Evolutionary conservation across 2,329 filamentous ascomycete species (phyloP), one percentile per base, ranked within the genome.

Genomic region (Colletotrichum sidae): DNA sequence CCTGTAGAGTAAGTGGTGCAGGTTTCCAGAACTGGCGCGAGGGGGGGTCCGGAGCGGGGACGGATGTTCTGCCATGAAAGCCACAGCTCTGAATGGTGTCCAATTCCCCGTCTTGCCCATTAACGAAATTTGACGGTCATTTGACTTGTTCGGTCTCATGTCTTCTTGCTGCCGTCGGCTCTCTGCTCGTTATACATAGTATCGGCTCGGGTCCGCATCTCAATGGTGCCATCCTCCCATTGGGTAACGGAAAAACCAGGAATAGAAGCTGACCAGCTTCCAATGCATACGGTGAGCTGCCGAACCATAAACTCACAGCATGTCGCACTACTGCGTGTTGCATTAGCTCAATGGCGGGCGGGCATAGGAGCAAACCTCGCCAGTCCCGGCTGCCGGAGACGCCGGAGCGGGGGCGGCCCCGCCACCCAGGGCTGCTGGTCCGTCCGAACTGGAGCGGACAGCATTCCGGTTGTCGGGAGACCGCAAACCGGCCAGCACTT

Each of bases 361-460:
- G 46, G 11, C 46, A 38, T 45, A 15, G 35, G n/a, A 34, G 46
- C 15, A 37, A 17, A 10, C n/a, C 25, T 35, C 15, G 25, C 15
- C 17, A n/a, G 42, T 47, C 37, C 47, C 53, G 58, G n/a, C 50
- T 50, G 59, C 47, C 58, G 53, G 58, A 46, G 59, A 66, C 47
- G 58, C 63, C 58, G 63, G 58, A 52, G 63, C 63, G 63, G 63
- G 37, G 7, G 37, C 34, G 10, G 46, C 37, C 58, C 34, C 25
- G 37, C 15, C 15, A 57, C 42, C n/a, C 35, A 44, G 13, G 15
- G 42, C 57, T 34, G 17, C 46, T 41, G 39, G 11, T 46, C 62
- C 42, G 52, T 49, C 59, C 52, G 59, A 63, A 57, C 46, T 61
- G n/a, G 34, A 37, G 58, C 52, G 46, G 52, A 33, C 41, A 56